A percentile compares a stretch with the other conserved stretches of the same genome.
These are phyloP conservation scores for Recurvomyces mirabilis DNA, from an alignment of 495 filamentous ascomycete genomes.

Conservation along the genomic window DNA sequence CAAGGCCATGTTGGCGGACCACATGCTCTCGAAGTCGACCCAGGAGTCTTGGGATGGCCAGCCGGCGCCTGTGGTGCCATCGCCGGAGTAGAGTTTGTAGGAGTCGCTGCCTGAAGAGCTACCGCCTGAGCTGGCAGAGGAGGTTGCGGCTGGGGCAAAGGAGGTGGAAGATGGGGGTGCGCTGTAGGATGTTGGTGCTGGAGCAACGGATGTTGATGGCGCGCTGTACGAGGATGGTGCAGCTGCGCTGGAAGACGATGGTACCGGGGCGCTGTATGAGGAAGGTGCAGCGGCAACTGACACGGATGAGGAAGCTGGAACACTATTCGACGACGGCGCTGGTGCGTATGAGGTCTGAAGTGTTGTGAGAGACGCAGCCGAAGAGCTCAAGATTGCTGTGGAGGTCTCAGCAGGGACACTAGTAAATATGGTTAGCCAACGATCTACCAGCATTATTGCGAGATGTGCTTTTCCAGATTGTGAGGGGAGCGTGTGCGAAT, in stretches of 20 bases:
- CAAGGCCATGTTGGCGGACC: constrained; percentile 31
- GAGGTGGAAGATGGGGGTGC: constrained; percentile 2
- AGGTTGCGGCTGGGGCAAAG: not conserved
- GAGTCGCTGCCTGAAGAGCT: constrained; percentile 2
- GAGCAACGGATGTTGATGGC: too few species aligned
- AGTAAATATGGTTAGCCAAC: too few species aligned
- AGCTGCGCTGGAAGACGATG: not conserved
- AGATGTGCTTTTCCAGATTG: too few species aligned
- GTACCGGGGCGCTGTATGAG: not conserved
- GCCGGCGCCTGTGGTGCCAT: constrained; percentile 11
- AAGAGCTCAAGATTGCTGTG: not conserved
- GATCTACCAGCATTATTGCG: too few species aligned
- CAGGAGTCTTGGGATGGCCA: constrained; percentile 13
- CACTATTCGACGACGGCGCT: too few species aligned
- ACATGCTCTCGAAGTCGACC: constrained; percentile 17
- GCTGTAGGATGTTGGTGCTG: not conserved
- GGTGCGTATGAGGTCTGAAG: too few species aligned
- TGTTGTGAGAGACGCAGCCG: not conserved
- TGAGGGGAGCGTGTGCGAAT: too few species aligned
- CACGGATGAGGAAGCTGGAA: too few species aligned
- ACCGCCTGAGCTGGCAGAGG: not conserved
- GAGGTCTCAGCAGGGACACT: not conserved
- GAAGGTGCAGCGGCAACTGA: not conserved
- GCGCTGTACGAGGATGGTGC: not conserved
- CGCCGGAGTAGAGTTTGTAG: constrained; percentile 18